phyloP scores from a whole-genome alignment of 1,284 basidiomycete genomes.

The Rhodotorula sp. region DNA sequence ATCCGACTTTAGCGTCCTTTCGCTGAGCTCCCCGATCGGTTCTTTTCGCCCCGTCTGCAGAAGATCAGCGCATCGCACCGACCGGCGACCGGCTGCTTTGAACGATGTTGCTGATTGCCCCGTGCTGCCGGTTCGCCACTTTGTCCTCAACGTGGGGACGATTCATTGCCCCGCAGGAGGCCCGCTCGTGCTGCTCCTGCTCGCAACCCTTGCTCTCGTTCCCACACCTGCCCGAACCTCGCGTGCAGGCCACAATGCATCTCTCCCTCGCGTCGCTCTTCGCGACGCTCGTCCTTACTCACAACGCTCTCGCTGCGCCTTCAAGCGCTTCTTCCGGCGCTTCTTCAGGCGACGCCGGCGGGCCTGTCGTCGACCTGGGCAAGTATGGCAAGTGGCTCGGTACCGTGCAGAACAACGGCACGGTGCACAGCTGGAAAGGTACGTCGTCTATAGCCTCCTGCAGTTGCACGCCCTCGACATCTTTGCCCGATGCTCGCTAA shows the following conservation, averaged over 20 bases:
- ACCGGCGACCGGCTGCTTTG: not conserved
- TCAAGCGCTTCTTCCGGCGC: not conserved
- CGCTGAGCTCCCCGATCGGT: no score
- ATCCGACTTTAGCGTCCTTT: no score
- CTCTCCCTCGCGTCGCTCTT: not conserved
- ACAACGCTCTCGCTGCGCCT: not conserved
- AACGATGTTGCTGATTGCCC: not conserved
- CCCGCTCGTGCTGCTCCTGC: no score
- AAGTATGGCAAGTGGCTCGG: conserved; percentile 30
- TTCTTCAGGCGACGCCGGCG: not conserved
- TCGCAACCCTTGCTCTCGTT: no score
- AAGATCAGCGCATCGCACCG: not conserved
- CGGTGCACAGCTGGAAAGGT: conserved; percentile 38
- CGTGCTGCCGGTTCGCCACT: no score
- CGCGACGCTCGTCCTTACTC: not conserved
- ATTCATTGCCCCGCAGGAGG: no score
- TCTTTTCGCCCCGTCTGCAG: no score
- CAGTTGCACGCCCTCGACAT: no score
- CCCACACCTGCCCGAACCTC: not conserved
- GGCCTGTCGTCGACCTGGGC: conserved; percentile 34
- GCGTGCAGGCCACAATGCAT: not conserved
- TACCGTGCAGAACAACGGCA: conserved; percentile 26
- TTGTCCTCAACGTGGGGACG: no score
- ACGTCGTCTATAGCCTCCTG: not conserved
- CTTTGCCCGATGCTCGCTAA: no score